A percentile compares a stretch with the other conserved stretches of the same genome.
Conservation (phyloP, 2,329 filamentous ascomycete species). For the Calonectria hawksworthii region DNA sequence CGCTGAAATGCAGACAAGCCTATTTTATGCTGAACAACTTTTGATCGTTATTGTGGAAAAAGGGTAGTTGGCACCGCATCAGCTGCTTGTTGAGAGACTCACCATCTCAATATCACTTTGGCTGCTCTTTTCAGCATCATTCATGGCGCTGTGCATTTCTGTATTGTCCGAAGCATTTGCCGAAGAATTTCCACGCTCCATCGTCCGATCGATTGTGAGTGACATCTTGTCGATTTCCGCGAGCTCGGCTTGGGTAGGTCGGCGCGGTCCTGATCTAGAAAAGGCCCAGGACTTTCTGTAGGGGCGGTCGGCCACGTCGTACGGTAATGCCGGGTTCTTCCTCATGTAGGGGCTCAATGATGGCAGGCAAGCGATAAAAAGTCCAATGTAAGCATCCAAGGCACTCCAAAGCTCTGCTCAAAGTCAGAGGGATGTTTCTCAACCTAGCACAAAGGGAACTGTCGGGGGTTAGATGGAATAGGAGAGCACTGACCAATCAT, state of each 20-base stretch:
- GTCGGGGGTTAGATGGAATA: too few species aligned
- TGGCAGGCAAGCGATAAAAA: neutral
- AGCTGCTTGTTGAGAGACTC: neutral
- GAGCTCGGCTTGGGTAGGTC: neutral
- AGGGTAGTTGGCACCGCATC: neutral
- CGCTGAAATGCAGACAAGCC: accelerated
- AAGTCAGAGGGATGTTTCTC: neutral
- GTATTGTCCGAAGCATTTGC: neutral
- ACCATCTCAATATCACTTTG: neutral
- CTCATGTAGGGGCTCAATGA: neutral
- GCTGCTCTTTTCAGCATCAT: neutral
- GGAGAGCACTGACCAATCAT: neutral
- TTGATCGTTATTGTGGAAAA: too few species aligned
- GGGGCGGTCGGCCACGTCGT: neutral
- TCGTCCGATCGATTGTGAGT: neutral
- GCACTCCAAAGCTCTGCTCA: neutral
- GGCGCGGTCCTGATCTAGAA: neutral
- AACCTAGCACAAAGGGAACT: too few species aligned
- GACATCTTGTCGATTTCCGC: constrained; percentile 8
- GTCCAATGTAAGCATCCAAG: neutral
- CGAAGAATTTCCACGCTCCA: neutral
- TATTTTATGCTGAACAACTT: too few species aligned
- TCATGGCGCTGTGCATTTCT: neutral
- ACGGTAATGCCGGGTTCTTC: neutral
- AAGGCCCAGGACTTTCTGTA: neutral